Evolutionary conservation across 169 alveolate genomes (phyloP).

Genomic region (Perkinsus marinus): DNA sequence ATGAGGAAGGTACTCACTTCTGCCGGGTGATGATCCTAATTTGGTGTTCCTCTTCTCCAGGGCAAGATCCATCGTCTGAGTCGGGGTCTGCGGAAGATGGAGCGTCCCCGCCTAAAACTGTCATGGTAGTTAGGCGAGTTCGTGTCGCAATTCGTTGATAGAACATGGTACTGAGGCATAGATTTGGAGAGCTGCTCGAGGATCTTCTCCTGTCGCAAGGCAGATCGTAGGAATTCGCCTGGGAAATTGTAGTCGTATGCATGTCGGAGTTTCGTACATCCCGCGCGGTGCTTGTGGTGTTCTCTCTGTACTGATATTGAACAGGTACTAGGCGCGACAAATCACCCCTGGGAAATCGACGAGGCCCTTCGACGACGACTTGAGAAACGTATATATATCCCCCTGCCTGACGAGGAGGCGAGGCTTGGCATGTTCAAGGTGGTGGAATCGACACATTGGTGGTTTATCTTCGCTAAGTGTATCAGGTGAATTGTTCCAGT

Average conservation of each 20-base stretch:
- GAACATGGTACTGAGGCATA: too few species aligned
- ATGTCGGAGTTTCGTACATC: too few species aligned
- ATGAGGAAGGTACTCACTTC: not conserved
- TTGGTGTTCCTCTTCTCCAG: not conserved
- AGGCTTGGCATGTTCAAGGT: conserved; percentile 29
- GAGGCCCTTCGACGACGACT: conserved; percentile 81
- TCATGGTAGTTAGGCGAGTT: not conserved
- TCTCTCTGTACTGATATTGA: too few species aligned
- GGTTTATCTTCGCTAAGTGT: conserved; percentile 31
- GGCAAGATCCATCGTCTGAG: not conserved
- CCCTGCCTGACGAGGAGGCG: conserved; percentile 66
- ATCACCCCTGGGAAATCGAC: conserved; percentile 82
- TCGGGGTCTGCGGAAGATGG: not conserved
- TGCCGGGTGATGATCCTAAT: not conserved
- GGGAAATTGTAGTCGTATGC: too few species aligned
- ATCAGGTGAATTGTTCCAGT: conserved; percentile 13
- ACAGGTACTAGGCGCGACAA: conserved; percentile 69
- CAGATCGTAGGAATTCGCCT: too few species aligned
- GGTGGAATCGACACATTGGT: not conserved
- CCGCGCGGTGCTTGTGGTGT: too few species aligned
- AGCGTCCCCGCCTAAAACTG: not conserved
- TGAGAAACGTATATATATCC: conserved; percentile 73
- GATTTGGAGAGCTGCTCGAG: too few species aligned
- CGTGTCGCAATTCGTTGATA: too few species aligned
- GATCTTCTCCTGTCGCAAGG: too few species aligned